Evolutionary conservation across 352 stramenopile genomes (phyloP).

Genomic region (Peronosclerospora sorghi): DNA sequence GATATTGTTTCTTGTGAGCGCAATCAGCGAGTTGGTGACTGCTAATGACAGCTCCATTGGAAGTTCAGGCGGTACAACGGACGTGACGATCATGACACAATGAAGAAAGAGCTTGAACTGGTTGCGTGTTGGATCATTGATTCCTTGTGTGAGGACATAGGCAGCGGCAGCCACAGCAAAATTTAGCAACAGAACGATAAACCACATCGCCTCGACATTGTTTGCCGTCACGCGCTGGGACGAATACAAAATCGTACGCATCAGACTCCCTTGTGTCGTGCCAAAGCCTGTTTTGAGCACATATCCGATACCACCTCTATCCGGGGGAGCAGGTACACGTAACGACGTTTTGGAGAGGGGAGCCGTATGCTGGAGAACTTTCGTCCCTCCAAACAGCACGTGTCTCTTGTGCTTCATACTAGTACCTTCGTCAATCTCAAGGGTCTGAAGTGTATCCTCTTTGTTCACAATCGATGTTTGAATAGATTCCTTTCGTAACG

Average conservation of each 20-base stretch:
- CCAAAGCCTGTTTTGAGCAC: slow-evolving; percentile 97
- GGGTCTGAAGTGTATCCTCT: slow-evolving; percentile 54
- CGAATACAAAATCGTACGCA: slow-evolving; percentile 97
- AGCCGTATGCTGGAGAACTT: slow-evolving; percentile 69
- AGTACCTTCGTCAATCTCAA: slow-evolving; percentile 62
- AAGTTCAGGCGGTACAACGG: slow-evolving; percentile 96
- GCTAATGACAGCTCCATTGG: slow-evolving; percentile 96
- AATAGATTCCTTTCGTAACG: slow-evolving; percentile 94
- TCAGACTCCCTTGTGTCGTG: slow-evolving; percentile 94
- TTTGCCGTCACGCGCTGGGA: slow-evolving; percentile 94
- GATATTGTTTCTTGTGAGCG: slow-evolving; percentile 90
- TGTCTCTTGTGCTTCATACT: slow-evolving; percentile 83
- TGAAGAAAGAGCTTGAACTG: slow-evolving; percentile 95
- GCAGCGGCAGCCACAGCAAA: slow-evolving; percentile 91
- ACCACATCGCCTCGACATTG: slow-evolving; percentile 92
- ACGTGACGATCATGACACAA: slow-evolving; percentile 98
- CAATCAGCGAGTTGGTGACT: slow-evolving; percentile 94
- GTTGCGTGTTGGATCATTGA: slow-evolving; percentile 85
- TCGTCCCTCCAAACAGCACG: slow-evolving; percentile 88
- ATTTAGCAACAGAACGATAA: slow-evolving; percentile 94
- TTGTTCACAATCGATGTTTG: slow-evolving; percentile 50
- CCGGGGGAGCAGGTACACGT: slow-evolving; percentile 57
- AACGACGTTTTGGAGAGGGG: slow-evolving; percentile 23
- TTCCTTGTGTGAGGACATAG: slow-evolving; percentile 87
- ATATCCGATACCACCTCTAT: slow-evolving; percentile 88